Conservation (phyloP, 116 monocot species). For the Phalaenopsis hybrid region DNA sequence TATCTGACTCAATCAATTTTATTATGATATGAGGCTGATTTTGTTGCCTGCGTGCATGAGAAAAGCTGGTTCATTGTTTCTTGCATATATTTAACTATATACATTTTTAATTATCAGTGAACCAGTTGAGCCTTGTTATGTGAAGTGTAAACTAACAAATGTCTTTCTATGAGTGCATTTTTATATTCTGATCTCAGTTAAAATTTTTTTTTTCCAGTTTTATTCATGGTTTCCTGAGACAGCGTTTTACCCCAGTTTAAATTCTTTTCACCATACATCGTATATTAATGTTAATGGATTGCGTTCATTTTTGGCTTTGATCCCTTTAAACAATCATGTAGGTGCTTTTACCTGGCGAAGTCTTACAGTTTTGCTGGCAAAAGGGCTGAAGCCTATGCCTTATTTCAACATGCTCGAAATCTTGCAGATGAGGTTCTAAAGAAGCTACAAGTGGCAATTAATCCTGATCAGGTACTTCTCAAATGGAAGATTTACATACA, state of each 20-base stretch:
- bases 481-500: no score
- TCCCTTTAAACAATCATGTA: conserved; percentile 8
- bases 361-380: conserved; percentile 91
- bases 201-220: no score
- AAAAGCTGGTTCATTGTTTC: neutral
- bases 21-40: neutral
- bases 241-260: neutral
- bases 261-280: neutral
- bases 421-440: conserved; percentile 62
- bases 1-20: neutral
- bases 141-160: neutral
- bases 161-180: neutral
- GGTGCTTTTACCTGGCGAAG: conserved; percentile 97
- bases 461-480: conserved; percentile 48
- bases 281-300: neutral
- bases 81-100: no score
- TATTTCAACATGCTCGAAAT: conserved; percentile 67
- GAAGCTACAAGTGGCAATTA: conserved; percentile 43
- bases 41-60: neutral
- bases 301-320: neutral
- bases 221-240: no score
- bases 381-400: conserved; percentile 84
- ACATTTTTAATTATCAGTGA: no score
- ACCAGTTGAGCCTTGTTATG: no score
- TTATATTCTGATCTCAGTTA: no score